These are phyloP conservation scores for Tylopilus orsonianus DNA, from an alignment of 1,284 basidiomycete genomes.

Conservation along the genomic window DNA sequence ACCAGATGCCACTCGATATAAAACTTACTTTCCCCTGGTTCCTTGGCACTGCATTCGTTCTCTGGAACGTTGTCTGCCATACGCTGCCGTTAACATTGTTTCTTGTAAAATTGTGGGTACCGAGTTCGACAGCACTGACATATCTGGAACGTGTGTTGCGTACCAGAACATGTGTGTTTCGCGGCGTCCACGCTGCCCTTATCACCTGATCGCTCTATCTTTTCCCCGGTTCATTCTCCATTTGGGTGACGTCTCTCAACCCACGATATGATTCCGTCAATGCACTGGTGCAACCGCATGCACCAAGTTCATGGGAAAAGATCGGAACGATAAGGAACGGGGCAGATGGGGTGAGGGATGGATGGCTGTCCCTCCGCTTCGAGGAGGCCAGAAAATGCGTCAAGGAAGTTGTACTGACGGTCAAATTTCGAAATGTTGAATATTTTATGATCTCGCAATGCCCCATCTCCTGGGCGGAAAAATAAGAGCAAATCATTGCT, in stretches of 20 bases:
- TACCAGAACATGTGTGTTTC: not conserved
- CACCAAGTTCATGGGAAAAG: no score
- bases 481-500: no score
- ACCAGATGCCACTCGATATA: not conserved
- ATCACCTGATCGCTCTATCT: not conserved
- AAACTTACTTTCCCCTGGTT: not conserved
- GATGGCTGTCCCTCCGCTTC: no score
- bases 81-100: not conserved
- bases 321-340: no score
- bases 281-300: no score
- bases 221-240: not conserved
- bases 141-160: not conserved
- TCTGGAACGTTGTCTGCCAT: not conserved
- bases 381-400: no score
- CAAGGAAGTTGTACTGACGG: no score
- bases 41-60: not conserved
- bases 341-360: no score
- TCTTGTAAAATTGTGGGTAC: not conserved
- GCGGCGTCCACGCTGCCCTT: not conserved
- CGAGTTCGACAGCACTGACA: not conserved
- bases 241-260: conserved; percentile 1
- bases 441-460: no score
- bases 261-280: no score
- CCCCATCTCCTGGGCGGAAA: no score
- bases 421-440: no score